phyloP scores from a whole-genome alignment of 371 early-diverging fungal species.

The Mucor plumbeus region DNA sequence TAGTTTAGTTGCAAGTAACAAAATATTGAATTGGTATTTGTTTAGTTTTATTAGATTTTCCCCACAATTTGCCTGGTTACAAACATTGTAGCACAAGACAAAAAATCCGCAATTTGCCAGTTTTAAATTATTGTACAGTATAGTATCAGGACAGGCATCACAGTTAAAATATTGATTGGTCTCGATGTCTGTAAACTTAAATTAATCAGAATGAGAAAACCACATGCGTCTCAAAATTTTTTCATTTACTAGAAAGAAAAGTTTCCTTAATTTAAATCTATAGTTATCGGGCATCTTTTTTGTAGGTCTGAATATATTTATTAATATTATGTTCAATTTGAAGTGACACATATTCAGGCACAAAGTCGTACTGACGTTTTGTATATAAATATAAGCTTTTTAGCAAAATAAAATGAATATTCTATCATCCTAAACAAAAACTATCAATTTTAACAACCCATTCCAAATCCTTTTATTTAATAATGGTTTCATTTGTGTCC shows the following conservation, averaged over 20 bases:
- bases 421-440: not conserved
- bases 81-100: not conserved
- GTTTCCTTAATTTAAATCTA: not conserved
- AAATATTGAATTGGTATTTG: not conserved
- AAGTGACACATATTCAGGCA: not conserved
- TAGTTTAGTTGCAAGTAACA: not conserved
- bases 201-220: not conserved
- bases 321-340: not conserved
- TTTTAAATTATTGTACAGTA: not conserved
- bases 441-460: not conserved
- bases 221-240: not conserved
- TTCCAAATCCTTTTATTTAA: not conserved
- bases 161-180: not conserved
- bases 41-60: not conserved
- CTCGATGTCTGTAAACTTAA: not conserved
- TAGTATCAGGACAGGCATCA: not conserved
- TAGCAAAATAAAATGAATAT: not conserved
- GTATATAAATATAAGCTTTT: not conserved
- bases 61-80: not conserved
- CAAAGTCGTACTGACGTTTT: not conserved
- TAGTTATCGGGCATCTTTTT: not conserved
- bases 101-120: not conserved
- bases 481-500: constrained; percentile 25
- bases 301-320: not conserved
- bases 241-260: not conserved